Base-by-base conservation (phyloP, 805 yeast genomes). In the Yamadazyma tumulicola region DNA sequence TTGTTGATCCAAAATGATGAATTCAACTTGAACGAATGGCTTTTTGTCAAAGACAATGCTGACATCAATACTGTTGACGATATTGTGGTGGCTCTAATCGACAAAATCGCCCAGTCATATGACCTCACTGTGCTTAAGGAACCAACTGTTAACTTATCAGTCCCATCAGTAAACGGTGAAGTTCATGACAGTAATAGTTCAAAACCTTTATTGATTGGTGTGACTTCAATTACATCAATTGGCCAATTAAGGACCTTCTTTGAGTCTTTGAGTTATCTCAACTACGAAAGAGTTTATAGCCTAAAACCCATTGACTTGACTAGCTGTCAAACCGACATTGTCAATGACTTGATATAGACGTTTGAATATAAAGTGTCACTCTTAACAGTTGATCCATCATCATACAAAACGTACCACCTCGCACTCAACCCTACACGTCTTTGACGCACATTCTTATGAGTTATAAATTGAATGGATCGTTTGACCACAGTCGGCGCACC, bases 1-100 rank as follows among this genome's bases (percentile, higher is more conserved):
- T 54, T 91, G 14, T 66, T 82, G 2, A 46, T 88, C 37, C 76
- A 79, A 23, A 70, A 72, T 26, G 97, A 89, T 52, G 95, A 87
- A 38, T 71, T 91, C 66, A 81, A 79, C 57, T 51, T 76, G 56
- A 52, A 75, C 42, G 93, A 87, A 49, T 91, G 97, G 97, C 63
- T 93, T 2, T 93, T 87, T 51, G 74, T 91, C 8, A 70, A 79
- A 18, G 86, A 83, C 47, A 78, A 75, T 12, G 68, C 78, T 12
- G 81, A 78, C 39, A 77, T 81, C 13, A 30, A 25, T 26, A 71
- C 67, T 46, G 67, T 69, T 12, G 35, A 46, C 13, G 32, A 37
- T 13, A 8, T 16, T 10, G 12, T 37, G 8, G 42, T 53, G 9
- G 67, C 78, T 0, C 47, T 78, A 10, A 58, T 77, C 16, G 88